Evolutionary conservation across 225 moss, liverwort and hornwort genomes (phyloP).

Genomic region (Bryum argenteum): DNA sequence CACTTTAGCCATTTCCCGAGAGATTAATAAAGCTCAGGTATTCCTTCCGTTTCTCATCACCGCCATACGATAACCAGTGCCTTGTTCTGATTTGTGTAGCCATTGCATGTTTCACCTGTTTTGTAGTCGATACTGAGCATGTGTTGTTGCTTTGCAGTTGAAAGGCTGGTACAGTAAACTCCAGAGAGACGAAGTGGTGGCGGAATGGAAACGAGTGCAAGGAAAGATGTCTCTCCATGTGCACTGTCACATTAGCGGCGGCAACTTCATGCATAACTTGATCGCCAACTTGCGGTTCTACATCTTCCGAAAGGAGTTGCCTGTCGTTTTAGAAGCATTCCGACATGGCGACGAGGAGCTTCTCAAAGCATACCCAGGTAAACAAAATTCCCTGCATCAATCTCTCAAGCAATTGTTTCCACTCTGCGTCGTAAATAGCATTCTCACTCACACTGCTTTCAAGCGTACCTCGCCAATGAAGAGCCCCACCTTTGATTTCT

Average conservation of each 20-base stretch:
- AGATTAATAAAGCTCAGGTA: constrained; percentile 92
- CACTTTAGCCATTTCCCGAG: constrained; percentile 81
- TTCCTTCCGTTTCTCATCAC: neutral
- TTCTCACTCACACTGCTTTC: too few relatives aligned
- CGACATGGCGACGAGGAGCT: constrained; percentile 81
- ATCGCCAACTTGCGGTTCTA: constrained; percentile 85
- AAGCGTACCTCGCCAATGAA: too few relatives aligned
- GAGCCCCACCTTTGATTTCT: neutral
- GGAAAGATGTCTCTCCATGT: constrained; percentile 93
- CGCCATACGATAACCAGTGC: too few relatives aligned
- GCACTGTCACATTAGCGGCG: constrained; percentile 92
- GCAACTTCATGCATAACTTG: constrained; percentile 69
- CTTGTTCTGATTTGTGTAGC: too few relatives aligned
- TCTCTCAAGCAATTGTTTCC: too few relatives aligned
- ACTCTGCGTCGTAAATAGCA: too few relatives aligned
- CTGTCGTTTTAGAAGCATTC: constrained; percentile 84
- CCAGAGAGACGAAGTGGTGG: constrained; percentile 92
- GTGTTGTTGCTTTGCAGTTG: constrained; percentile 45
- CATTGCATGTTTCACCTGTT: too few relatives aligned
- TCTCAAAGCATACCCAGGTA: constrained; percentile 70
- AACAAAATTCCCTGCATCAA: neutral
- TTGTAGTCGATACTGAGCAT: too few relatives aligned
- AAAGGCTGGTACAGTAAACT: constrained; percentile 87
- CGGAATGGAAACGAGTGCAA: constrained; percentile 81
- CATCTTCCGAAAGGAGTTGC: constrained; percentile 86